phyloP scores from a whole-genome alignment of 2,329 filamentous ascomycete species.

The Colletotrichum destructivum region DNA sequence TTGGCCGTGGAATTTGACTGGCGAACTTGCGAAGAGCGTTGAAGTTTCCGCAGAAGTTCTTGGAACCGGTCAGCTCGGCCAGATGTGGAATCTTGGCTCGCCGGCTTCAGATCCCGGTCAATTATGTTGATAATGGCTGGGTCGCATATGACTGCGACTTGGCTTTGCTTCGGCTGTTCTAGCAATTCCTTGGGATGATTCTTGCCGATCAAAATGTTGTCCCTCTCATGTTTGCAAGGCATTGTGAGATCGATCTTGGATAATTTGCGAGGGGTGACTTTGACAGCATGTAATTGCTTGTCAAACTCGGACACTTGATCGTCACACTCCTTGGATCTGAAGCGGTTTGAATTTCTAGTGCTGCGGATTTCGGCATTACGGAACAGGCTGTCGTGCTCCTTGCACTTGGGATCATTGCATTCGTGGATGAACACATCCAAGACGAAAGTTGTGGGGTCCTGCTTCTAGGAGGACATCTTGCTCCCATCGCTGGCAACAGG shows the following conservation, averaged over 20 bases:
- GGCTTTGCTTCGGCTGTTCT: neutral
- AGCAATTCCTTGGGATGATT: neutral
- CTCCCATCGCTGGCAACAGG: slow-evolving; percentile 1
- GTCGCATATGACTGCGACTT: slow-evolving; percentile 28
- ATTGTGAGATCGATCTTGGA: slow-evolving; percentile 24
- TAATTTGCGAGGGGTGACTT: slow-evolving; percentile 29
- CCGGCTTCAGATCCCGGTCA: neutral
- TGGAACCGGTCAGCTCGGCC: slow-evolving; percentile 21
- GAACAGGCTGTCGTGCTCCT: slow-evolving; percentile 16
- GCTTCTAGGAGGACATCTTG: slow-evolving; percentile 16
- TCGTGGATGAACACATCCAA: slow-evolving; percentile 37
- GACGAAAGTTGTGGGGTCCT: slow-evolving; percentile 22
- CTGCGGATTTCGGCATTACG: slow-evolving; percentile 38
- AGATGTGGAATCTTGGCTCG: too few species aligned
- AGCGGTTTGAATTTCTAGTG: slow-evolving; percentile 34
- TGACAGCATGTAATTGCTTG: slow-evolving; percentile 15
- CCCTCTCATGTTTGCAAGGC: neutral
- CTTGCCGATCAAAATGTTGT: neutral
- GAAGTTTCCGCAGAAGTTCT: slow-evolving; percentile 33
- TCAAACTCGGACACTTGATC: slow-evolving; percentile 9
- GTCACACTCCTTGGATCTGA: slow-evolving; percentile 15
- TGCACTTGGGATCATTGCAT: slow-evolving; percentile 23
- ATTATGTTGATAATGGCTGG: slow-evolving; percentile 20
- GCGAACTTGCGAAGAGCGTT: neutral
- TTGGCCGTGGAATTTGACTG: neutral